phyloP scores from a whole-genome alignment of 768 basidiomycete species.

The Pleurotus eryngii region DNA sequence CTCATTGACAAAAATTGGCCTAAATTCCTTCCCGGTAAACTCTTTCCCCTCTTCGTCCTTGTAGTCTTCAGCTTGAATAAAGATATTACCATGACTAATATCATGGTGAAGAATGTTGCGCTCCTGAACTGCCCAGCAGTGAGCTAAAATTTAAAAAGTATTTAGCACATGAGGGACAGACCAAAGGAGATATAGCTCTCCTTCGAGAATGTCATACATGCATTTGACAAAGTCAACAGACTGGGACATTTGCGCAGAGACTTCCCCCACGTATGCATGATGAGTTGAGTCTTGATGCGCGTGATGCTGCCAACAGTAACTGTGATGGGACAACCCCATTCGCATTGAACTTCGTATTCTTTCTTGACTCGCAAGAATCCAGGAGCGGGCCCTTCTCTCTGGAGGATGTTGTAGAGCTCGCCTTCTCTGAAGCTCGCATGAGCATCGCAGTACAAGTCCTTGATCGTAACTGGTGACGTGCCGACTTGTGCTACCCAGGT shows the following conservation, averaged over 20 bases:
- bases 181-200: neutral
- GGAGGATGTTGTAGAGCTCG: no score
- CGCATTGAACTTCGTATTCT: no score
- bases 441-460: no score
- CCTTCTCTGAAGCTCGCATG: no score
- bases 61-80: neutral
- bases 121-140: neutral
- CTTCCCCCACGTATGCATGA: neutral
- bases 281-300: no score
- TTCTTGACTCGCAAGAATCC: no score
- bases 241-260: neutral
- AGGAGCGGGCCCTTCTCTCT: no score
- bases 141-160: neutral
- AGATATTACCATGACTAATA: neutral
- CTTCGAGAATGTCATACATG: conserved; percentile 5
- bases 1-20: conserved; percentile 3
- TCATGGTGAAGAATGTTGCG: neutral
- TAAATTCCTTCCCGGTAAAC: neutral
- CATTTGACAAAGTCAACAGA: neutral
- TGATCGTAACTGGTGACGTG: no score
- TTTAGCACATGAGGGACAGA: no score
- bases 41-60: neutral
- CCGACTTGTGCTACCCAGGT: no score
- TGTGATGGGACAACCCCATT: no score
- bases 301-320: no score